Evolutionary conservation across 352 stramenopile species (phyloP).

Genomic region (Globisporangium orthogonon): DNA sequence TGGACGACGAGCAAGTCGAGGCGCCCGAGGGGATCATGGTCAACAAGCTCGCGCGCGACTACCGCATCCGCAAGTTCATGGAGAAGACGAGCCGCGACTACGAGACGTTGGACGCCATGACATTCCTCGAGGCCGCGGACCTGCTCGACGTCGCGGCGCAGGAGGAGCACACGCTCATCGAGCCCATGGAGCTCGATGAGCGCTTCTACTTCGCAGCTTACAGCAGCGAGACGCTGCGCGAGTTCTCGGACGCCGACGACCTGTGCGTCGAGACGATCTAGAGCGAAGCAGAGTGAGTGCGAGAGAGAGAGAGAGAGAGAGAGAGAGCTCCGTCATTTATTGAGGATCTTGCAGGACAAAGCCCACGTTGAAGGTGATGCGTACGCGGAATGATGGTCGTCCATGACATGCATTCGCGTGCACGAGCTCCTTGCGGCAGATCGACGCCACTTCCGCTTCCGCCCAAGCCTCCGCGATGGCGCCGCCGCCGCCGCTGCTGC

Average conservation of each 20-base stretch:
- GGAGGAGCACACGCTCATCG: slow-evolving; percentile 21
- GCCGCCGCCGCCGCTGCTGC: not conserved
- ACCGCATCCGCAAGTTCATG: slow-evolving; percentile 51
- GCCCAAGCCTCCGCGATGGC: not conserved
- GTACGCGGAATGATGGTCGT: too few relatives aligned
- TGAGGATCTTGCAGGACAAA: too few relatives aligned
- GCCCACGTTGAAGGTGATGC: too few relatives aligned
- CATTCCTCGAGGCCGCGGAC: slow-evolving; percentile 31
- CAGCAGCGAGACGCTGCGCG: slow-evolving; percentile 11
- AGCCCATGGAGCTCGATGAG: slow-evolving; percentile 19
- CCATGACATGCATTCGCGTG: too few relatives aligned
- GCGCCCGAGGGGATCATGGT: slow-evolving; percentile 26
- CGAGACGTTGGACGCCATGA: slow-evolving; percentile 27
- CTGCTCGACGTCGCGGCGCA: slow-evolving; percentile 23
- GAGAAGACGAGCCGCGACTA: slow-evolving; percentile 35
- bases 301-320: too few relatives aligned
- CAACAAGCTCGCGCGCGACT: slow-evolving; percentile 31
- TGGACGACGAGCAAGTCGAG: slow-evolving; percentile 28
- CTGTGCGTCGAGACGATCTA: slow-evolving; percentile 2
- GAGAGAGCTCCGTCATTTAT: too few relatives aligned
- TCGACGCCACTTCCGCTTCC: too few relatives aligned
- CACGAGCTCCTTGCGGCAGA: too few relatives aligned
- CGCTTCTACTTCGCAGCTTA: slow-evolving; percentile 17
- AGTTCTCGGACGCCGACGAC: slow-evolving; percentile 15
- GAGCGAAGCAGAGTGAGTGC: too few relatives aligned